Evolutionary conservation across 2,329 filamentous ascomycete genomes (phyloP).

Genomic region (Myotisia sp.): DNA sequence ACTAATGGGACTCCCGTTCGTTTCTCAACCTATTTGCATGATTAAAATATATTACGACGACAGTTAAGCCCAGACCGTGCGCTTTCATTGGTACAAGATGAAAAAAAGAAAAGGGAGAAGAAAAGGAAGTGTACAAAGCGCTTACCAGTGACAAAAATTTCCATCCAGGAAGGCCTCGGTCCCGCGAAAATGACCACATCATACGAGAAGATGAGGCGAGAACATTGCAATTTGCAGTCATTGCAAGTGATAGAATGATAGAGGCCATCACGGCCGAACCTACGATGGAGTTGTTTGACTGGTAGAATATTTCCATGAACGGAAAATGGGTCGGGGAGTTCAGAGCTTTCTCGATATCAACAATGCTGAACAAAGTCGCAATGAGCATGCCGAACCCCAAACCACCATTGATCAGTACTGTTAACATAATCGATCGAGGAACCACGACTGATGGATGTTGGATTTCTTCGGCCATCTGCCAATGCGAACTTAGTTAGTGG

Average conservation of each 20-base stretch:
- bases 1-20: slow-evolving; percentile 30
- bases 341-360: slow-evolving; percentile 27
- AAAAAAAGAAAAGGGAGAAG: slow-evolving; percentile 1
- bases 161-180: slow-evolving; percentile 28
- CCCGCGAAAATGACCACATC: slow-evolving; percentile 32
- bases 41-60: slow-evolving; percentile 1
- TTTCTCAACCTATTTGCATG: slow-evolving; percentile 19
- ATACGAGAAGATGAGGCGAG: slow-evolving; percentile 27
- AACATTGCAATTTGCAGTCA: slow-evolving; percentile 22
- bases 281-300: slow-evolving; percentile 30
- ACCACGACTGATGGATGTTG: slow-evolving; percentile 35
- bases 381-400: slow-evolving; percentile 35
- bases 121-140: slow-evolving; percentile 8
- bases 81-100: not conserved
- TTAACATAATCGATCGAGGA: slow-evolving; percentile 35
- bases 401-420: slow-evolving; percentile 34
- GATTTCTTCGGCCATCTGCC: slow-evolving; percentile 38
- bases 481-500: no score
- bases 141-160: slow-evolving; percentile 18
- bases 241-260: slow-evolving; percentile 29
- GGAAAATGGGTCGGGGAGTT: slow-evolving; percentile 33
- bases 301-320: slow-evolving; percentile 37
- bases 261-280: slow-evolving; percentile 35
- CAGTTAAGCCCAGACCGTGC: no score
- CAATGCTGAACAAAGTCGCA: slow-evolving; percentile 32